Base-by-base conservation (phyloP, 257 asterid species). In the Phtheirospermum japonicum region DNA sequence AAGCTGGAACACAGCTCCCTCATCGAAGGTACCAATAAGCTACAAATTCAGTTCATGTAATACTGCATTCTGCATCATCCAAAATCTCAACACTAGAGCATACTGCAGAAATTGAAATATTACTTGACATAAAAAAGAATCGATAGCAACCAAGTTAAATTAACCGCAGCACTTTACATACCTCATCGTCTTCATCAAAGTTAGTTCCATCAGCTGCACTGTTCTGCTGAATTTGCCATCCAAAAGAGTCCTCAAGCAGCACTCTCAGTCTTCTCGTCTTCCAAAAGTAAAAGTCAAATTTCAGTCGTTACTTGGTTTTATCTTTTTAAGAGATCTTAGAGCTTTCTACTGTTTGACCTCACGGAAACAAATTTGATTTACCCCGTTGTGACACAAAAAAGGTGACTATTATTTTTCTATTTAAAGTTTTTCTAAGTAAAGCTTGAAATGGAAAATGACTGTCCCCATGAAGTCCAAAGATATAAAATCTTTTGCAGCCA, bases 211-310 rank as follows among this genome's bases (percentile, higher is more conserved):
- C n/a, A n/a, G n/a, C n/a, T n/a, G n/a, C n/a, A n/a, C n/a, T n/a
- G n/a, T n/a, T n/a, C n/a, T n/a, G n/a, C 8, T 71, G 78, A 75
- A 85, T 86, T 32, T 85, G 77, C 99, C 96, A 92, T 60, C 97
- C 95, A 18, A 89, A 67, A 16, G 91, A 60, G 23, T 75, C 85
- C 83, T 87, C 97, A 5, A 93, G 88, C 77, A 92, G 80, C 45
- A 74, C 71, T 65, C 72, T 82, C 36, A 86, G 78, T 39, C 28
- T 23, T 23, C 1, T 23, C 28, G 28, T 23, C 28, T 23, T 23
- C 28, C 28, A 23, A 23, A n/a, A 23, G 28, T 23, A 23, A 23
- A 23, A 23, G 1, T 23, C 28, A 23, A n/a, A n/a, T n/a, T n/a
- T n/a, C n/a, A n/a, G n/a, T 40, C 60, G 32, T 33, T 18, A 12